Evolutionary conservation across 148 eudicot species (phyloP).

Genomic region (Heliamphora exappendiculata): DNA sequence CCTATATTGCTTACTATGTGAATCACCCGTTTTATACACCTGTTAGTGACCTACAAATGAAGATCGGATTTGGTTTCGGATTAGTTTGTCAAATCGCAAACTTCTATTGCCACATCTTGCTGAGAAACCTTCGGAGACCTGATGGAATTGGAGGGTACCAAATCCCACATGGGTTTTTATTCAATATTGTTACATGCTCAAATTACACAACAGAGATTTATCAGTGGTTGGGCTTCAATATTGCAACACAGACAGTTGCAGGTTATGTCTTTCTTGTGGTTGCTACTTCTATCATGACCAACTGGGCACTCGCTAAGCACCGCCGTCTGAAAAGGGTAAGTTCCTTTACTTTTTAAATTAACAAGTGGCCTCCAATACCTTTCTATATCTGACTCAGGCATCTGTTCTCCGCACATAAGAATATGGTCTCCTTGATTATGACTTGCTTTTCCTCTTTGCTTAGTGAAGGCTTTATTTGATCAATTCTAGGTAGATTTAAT

Average conservation of each 20-base stretch:
- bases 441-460: background rate
- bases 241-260: constrained; percentile 92
- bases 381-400: background rate
- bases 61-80: constrained; percentile 82
- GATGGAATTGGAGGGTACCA: constrained; percentile 73
- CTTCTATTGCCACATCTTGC: constrained; percentile 88
- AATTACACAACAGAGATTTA: constrained; percentile 95
- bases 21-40: constrained; percentile 95
- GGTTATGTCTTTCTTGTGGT: constrained; percentile 78
- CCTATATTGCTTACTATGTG: constrained; percentile 80
- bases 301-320: constrained; percentile 98
- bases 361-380: background rate
- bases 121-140: constrained; percentile 68
- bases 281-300: constrained; percentile 85
- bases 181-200: constrained; percentile 94
- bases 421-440: background rate
- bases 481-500: background rate
- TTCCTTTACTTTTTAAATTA: constrained; percentile 4
- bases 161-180: constrained; percentile 90
- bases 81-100: constrained; percentile 70
- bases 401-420: background rate
- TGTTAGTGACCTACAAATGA: constrained; percentile 82
- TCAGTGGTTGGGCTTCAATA: constrained; percentile 98
- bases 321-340: constrained; percentile 81
- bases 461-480: background rate